These are phyloP conservation scores for Cercospora nicotianae DNA, from an alignment of 2,329 filamentous ascomycete genomes.

Conservation along the genomic window DNA sequence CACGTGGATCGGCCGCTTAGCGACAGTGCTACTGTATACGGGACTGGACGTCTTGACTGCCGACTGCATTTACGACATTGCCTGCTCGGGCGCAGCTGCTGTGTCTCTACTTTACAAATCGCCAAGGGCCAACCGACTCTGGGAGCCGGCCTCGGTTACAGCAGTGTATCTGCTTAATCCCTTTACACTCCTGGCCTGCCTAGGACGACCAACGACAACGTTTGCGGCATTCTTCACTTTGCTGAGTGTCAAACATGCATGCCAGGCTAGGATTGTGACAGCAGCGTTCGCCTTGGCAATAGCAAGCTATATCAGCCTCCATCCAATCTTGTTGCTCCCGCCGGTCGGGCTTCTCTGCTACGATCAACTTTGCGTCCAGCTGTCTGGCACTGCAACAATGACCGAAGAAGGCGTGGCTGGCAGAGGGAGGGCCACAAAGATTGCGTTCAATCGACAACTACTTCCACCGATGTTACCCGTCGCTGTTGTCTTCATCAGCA, in stretches of 20 bases:
- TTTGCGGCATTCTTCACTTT: conserved; percentile 89
- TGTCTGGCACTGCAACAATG: conserved; percentile 11
- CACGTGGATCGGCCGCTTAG: conserved; percentile 39
- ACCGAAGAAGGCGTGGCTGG: conserved; percentile 13
- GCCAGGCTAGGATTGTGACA: conserved; percentile 67
- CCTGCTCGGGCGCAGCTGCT: conserved; percentile 74
- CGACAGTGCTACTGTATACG: conserved; percentile 79
- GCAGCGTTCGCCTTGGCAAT: conserved; percentile 83
- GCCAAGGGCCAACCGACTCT: conserved; percentile 70
- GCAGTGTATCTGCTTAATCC: conserved; percentile 92
- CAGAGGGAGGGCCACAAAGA: conserved; percentile 17
- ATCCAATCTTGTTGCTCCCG: conserved; percentile 81
- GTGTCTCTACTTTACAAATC: conserved; percentile 77
- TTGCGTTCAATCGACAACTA: conserved; percentile 25
- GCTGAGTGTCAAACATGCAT: conserved; percentile 77
- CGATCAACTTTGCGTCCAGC: conserved; percentile 49
- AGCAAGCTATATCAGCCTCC: conserved; percentile 88
- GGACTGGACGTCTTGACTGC: conserved; percentile 79
- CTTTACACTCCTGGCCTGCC: conserved; percentile 85
- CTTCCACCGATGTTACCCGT: conserved; percentile 32
- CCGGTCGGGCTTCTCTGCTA: conserved; percentile 79
- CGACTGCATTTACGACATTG: conserved; percentile 73
- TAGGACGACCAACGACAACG: conserved; percentile 83
- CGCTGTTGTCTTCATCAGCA: conserved; percentile 53
- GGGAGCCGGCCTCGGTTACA: conserved; percentile 72